Percentiles rank a stretch among this genome's conserved stretches.
Evolutionary conservation across 106 monocot species (phyloP).

Genomic region (Acorus gramineus): DNA sequence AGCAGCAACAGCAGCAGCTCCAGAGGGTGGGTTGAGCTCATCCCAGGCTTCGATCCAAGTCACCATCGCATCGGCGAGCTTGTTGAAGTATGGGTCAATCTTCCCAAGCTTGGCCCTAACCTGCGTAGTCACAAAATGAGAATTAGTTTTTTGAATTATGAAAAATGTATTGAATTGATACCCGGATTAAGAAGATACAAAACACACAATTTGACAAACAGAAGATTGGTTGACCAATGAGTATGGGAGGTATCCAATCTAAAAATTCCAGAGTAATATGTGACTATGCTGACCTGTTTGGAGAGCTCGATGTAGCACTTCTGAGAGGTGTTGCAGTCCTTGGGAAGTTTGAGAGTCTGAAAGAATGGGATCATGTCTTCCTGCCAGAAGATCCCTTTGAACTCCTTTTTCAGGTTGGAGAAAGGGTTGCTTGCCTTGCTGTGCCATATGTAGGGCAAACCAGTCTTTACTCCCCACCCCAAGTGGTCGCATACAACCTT

Average conservation of each 20-base stretch:
- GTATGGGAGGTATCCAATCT: too few species aligned
- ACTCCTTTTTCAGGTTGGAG: slow-evolving; percentile 36
- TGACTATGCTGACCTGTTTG: slow-evolving; percentile 6
- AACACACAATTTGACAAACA: too few species aligned
- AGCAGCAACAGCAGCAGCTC: too few species aligned
- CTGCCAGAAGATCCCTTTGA: neutral
- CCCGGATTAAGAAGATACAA: too few species aligned
- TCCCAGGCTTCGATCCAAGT: slow-evolving; percentile 28
- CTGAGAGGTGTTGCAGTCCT: slow-evolving; percentile 31
- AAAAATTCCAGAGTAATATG: too few species aligned
- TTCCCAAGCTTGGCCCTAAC: slow-evolving; percentile 26
- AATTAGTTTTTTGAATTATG: too few species aligned
- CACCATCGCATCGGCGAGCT: slow-evolving; percentile 43
- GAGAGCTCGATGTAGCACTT: slow-evolving; percentile 35
- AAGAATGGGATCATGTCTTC: slow-evolving; percentile 49
- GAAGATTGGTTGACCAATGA: too few species aligned
- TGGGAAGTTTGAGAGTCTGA: slow-evolving; percentile 18
- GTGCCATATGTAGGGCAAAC: slow-evolving; percentile 47
- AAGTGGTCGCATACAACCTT: slow-evolving; percentile 43
- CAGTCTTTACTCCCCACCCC: slow-evolving; percentile 35
- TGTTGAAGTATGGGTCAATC: slow-evolving; percentile 33
- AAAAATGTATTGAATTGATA: too few species aligned
- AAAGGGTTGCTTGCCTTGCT: slow-evolving; percentile 48
- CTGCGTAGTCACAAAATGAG: too few species aligned
- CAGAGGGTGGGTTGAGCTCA: too few species aligned